Evolutionary conservation across 306 rosid species (phyloP).

Genomic region (Fragaria iinumae): DNA sequence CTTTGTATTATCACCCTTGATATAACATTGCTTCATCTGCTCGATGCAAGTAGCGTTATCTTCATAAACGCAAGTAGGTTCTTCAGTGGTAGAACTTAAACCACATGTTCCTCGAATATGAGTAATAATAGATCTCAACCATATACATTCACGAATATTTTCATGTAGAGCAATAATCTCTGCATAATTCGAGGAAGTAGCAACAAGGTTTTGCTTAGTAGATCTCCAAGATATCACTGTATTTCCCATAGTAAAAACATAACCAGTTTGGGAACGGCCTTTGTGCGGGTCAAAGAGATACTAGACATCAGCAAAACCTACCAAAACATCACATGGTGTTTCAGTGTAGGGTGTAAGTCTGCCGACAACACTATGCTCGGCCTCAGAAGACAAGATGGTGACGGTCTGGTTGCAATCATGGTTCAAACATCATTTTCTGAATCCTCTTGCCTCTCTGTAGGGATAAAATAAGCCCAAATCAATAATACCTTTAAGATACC

Average conservation of each 20-base stretch:
- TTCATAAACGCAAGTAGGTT: too few species aligned
- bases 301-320: neutral
- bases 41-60: too few species aligned
- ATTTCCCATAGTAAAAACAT: neutral
- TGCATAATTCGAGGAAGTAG: neutral
- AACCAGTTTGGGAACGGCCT: neutral
- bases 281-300: too few species aligned
- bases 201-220: neutral
- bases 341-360: neutral
- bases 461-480: too few species aligned
- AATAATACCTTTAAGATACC: too few species aligned
- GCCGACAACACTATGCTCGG: neutral
- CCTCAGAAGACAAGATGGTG: neutral
- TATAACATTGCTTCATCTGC: too few species aligned
- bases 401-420: neutral
- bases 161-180: neutral
- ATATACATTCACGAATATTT: too few species aligned
- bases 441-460: neutral
- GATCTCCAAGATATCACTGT: neutral
- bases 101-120: neutral
- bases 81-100: too few species aligned
- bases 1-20: too few species aligned
- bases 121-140: too few species aligned
- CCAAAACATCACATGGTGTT: neutral
- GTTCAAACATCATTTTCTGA: neutral